Base-by-base conservation (phyloP, 768 basidiomycete species). In the Termitomyces sp. region DNA sequence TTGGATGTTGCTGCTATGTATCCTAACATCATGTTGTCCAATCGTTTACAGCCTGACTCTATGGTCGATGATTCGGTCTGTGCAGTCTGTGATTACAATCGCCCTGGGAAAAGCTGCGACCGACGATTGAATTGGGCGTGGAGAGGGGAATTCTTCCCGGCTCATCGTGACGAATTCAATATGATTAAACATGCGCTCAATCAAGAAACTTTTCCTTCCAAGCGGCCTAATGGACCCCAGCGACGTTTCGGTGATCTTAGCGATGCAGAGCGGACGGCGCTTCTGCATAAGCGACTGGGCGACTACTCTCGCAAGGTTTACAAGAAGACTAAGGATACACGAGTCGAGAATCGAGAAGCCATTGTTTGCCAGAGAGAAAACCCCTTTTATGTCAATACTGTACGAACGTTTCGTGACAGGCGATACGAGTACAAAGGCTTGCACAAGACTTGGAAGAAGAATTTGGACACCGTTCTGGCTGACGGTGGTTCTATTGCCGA, bases 11-110 rank as follows among this genome's bases (percentile, higher is more conserved):
- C 97, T 2, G 97, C 97, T 60, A 99, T 99, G 97, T 98, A 99
- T 70, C 97, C 97, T 55, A 99, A 98, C 71, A 98, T 99, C 83
- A 99, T 99, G 97, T 87, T 99, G 77, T 98, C 95, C 17, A 99
- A 99, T 68, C 91, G 97, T 35, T 80, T 99, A 2, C 97, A 99
- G 64, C 97, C 97, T 2, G 97, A 99, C 72, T 97, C 97, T 1
- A 90, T 98, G 75, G 89, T 98, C 10, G 93, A 95, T 65, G 97
- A 98, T 70, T 85, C 96, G 19, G 89, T 87, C 17, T 99, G 97
- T 66, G 97, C 97, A 1, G 94, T 98, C 1, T 99, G 97, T 73
- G 97, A 99, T 72, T 98, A 89, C 70, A 99, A 99, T 65, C 84
- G 95, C 9, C 95, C 97, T 0, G 93, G 91, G 21, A 99, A 99